These are phyloP conservation scores for Arabidopsis lyrata DNA, from an alignment of 441 rosid genomes.

Conservation along the genomic window DNA sequence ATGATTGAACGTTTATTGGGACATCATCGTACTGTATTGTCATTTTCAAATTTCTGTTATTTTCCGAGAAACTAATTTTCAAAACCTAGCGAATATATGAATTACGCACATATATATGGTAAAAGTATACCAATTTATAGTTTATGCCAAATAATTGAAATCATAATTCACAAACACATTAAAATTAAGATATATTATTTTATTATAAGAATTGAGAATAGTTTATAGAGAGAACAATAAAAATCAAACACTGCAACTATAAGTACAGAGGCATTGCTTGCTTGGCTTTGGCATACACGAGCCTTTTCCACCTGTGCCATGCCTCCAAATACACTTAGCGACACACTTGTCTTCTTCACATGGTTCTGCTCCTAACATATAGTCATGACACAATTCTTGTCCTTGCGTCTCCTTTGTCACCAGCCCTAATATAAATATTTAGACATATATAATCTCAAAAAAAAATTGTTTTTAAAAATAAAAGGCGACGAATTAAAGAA, in stretches of 20 bases:
- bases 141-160: too few species aligned
- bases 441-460: too few species aligned
- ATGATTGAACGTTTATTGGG: too few species aligned
- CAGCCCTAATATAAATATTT: constrained; percentile 6
- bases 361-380: background rate
- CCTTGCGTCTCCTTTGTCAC: constrained; percentile 9
- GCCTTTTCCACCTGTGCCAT: background rate
- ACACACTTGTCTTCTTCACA: background rate
- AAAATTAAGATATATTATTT: too few species aligned
- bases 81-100: too few species aligned
- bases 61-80: too few species aligned
- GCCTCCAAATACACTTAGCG: background rate
- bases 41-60: too few species aligned
- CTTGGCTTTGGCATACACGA: background rate
- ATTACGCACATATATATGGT: too few species aligned
- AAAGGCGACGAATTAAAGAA: background rate
- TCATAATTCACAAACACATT: too few species aligned
- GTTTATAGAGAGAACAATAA: background rate
- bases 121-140: too few species aligned
- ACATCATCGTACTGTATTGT: too few species aligned
- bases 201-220: background rate
- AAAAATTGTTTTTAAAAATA: background rate
- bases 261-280: background rate
- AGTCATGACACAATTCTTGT: constrained; percentile 25
- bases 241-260: background rate